A percentile compares a stretch with the other conserved stretches of the same genome.
phyloP scores from a whole-genome alignment of 352 stramenopile species.

The Pythium inflatum region DNA sequence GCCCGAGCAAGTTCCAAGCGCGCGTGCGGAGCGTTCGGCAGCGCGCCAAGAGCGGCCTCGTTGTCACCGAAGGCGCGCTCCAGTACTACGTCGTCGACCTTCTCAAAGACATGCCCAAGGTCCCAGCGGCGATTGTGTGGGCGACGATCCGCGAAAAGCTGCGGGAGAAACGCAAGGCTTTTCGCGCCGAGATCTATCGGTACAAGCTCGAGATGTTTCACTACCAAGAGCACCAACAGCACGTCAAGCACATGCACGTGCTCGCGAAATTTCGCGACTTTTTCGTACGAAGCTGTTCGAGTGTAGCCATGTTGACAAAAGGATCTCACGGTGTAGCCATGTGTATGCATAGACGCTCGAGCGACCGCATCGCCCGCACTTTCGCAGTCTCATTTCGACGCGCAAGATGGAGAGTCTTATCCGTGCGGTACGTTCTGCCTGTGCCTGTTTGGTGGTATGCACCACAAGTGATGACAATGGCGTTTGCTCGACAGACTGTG shows the following conservation, averaged over 20 bases:
- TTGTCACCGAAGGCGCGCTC: conserved; percentile 46
- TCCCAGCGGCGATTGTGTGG: conserved; percentile 49
- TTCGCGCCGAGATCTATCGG: conserved; percentile 64
- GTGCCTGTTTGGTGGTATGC: background rate
- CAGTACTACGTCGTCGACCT: conserved; percentile 71
- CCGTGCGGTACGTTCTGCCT: conserved; percentile 34
- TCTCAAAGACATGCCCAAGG: conserved; percentile 57
- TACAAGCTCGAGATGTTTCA: conserved; percentile 63
- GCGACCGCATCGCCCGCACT: conserved; percentile 49
- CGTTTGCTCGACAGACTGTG: conserved; percentile 39
- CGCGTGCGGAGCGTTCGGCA: conserved; percentile 41
- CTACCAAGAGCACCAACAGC: conserved; percentile 56
- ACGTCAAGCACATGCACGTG: conserved; percentile 55
- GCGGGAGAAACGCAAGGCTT: conserved; percentile 60
- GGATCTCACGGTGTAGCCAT: background rate
- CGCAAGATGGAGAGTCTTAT: conserved; percentile 67
- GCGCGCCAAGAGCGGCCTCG: conserved; percentile 24
- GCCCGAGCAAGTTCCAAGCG: conserved; percentile 35
- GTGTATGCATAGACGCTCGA: conserved; percentile 42
- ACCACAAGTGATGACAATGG: background rate
- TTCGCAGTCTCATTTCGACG: conserved; percentile 64
- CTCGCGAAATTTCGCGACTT: conserved; percentile 74
- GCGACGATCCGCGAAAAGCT: conserved; percentile 55
- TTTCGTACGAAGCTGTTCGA: conserved; percentile 45
- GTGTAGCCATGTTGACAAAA: background rate